These are phyloP conservation scores for Fusarium austroafricanum DNA, from an alignment of 2,329 filamentous ascomycete species.

Conservation along the genomic window DNA sequence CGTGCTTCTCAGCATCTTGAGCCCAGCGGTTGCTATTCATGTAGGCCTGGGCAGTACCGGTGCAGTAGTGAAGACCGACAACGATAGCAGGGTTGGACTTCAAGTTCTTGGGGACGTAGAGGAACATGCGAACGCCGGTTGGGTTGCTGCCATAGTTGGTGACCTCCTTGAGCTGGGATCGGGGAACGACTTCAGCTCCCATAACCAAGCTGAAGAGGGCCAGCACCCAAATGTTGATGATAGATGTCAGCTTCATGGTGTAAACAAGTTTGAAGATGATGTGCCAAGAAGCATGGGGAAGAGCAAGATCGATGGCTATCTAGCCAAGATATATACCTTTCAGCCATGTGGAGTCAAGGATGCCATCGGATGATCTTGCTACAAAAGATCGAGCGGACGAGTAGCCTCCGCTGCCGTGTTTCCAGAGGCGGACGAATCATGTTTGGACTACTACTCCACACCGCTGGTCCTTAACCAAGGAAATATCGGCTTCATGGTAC, in stretches of 20 bases:
- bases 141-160: constrained; percentile 19
- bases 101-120: constrained; percentile 15
- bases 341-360: neutral
- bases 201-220: constrained; percentile 13
- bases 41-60: constrained; percentile 3
- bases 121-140: constrained; percentile 17
- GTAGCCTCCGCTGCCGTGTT: constrained; percentile 17
- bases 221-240: constrained; percentile 16
- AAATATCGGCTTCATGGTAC: neutral
- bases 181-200: constrained; percentile 5
- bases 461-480: neutral
- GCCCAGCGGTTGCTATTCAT: constrained; percentile 16
- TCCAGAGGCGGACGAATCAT: neutral
- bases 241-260: constrained; percentile 18
- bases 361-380: constrained; percentile 1
- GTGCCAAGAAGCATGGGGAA: constrained; percentile 13
- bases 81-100: constrained; percentile 24
- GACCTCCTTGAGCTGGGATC: constrained; percentile 7
- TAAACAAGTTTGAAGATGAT: neutral
- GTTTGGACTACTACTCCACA: neutral
- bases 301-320: neutral
- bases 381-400: constrained; percentile 16
- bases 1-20: constrained; percentile 23
- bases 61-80: constrained; percentile 16
- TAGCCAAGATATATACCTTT: constrained; percentile 2